Evolutionary conservation across 2,329 filamentous ascomycete genomes (phyloP).

Genomic region (Thielaviopsis musarum): DNA sequence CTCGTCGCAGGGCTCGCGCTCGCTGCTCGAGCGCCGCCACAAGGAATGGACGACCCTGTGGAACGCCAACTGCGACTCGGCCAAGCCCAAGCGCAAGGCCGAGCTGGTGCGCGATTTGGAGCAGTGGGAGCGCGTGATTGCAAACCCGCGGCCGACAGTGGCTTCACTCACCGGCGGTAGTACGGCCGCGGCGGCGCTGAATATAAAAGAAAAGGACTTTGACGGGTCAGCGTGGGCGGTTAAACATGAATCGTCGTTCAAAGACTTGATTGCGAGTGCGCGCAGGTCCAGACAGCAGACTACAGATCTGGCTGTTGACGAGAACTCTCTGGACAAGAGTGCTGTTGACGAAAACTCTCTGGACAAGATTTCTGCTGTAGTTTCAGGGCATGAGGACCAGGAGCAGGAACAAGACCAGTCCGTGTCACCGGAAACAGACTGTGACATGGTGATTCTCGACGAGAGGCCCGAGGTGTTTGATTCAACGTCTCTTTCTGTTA

Average conservation of each 20-base stretch:
- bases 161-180: conserved; percentile 37
- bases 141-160: conserved; percentile 6
- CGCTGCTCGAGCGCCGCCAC: conserved; percentile 61
- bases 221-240: conserved; percentile 60
- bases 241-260: conserved; percentile 59
- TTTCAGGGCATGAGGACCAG: background rate
- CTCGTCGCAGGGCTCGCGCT: conserved; percentile 48
- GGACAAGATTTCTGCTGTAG: conserved; percentile 12
- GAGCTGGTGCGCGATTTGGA: conserved; percentile 68
- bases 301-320: conserved; percentile 14
- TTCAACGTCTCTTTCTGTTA: background rate
- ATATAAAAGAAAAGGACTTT: conserved; percentile 76
- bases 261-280: conserved; percentile 62
- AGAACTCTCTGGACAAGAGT: no score
- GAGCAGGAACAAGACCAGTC: background rate
- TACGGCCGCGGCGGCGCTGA: conserved; percentile 20
- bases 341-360: no score
- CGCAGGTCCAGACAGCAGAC: conserved; percentile 34
- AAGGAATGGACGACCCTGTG: conserved; percentile 89
- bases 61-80: conserved; percentile 92
- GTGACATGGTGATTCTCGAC: background rate
- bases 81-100: conserved; percentile 47
- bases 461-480: background rate
- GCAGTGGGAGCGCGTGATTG: conserved; percentile 68
- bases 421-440: background rate